phyloP scores from a whole-genome alignment of 2,329 filamentous ascomycete species.

The Torrubiella hemipterigena region DNA sequence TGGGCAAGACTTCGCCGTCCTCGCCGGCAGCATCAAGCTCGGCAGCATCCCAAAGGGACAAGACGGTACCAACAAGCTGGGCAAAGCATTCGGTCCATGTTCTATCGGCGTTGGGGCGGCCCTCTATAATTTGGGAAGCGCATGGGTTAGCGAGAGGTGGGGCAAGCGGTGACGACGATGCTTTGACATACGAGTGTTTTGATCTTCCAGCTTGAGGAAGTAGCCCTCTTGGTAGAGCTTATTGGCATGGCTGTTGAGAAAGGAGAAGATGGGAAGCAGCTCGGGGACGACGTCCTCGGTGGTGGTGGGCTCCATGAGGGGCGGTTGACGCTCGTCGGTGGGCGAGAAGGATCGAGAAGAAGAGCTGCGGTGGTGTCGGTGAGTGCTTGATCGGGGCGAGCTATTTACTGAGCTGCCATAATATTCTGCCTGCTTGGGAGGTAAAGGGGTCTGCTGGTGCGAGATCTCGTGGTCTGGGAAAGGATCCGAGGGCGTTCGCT shows the following conservation, averaged over 20 bases:
- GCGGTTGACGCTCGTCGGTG: conserved; percentile 74
- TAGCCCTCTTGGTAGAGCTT: conserved; percentile 98
- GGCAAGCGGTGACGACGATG: conserved; percentile 2
- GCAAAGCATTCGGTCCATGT: conserved; percentile 96
- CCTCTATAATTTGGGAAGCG: conserved; percentile 43
- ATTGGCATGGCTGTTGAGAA: conserved; percentile 88
- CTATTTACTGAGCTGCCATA: conserved; percentile 25
- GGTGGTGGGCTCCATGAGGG: conserved; percentile 72
- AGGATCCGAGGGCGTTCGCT: conserved; percentile 12
- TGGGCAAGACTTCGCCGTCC: conserved; percentile 74
- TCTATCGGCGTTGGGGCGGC: conserved; percentile 72
- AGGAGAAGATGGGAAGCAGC: conserved; percentile 85
- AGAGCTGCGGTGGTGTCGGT: conserved; percentile 31
- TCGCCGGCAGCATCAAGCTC: conserved; percentile 81
- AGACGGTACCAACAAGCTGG: conserved; percentile 85
- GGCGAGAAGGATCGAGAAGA: conserved; percentile 75
- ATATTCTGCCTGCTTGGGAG: conserved; percentile 28
- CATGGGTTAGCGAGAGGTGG: conserved; percentile 6
- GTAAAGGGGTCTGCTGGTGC: conserved; percentile 24
- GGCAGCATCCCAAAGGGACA: conserved; percentile 91
- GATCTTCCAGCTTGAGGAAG: conserved; percentile 90
- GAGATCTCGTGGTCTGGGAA: conserved; percentile 24
- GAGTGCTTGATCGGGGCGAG: conserved; percentile 28
- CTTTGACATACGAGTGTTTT: conserved; percentile 66
- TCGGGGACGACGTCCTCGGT: conserved; percentile 80